These are phyloP conservation scores for Paraphoma sp. DNA, from an alignment of 2,329 filamentous ascomycete species.

Conservation along the genomic window DNA sequence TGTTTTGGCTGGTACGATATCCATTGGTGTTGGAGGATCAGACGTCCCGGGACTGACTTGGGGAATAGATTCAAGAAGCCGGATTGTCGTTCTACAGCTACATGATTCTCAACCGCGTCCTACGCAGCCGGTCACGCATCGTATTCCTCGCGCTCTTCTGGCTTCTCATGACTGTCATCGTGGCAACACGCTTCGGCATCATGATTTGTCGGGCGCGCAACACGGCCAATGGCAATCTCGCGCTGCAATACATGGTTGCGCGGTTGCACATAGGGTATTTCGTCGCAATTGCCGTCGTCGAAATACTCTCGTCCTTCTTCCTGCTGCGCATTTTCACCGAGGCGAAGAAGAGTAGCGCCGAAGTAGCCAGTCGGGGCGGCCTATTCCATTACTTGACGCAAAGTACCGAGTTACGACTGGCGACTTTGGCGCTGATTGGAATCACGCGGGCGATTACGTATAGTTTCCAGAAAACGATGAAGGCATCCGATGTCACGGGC, in stretches of 20 bases:
- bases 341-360: not conserved
- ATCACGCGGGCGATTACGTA: constrained; percentile 1
- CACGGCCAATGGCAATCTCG: not conserved
- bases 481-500: not conserved
- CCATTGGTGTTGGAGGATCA: too few relatives aligned
- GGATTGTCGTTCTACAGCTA: constrained; percentile 6
- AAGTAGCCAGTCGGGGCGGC: not conserved
- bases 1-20: constrained; percentile 5
- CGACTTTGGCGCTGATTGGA: not conserved
- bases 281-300: constrained; percentile 1
- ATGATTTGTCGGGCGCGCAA: constrained; percentile 2
- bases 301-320: constrained; percentile 1
- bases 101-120: constrained; percentile 4
- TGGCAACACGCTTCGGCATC: not conserved
- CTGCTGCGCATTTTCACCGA: not conserved
- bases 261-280: constrained; percentile 4
- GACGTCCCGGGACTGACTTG: too few relatives aligned
- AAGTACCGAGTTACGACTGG: constrained; percentile 1
- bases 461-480: constrained; percentile 3
- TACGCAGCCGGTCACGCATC: not conserved
- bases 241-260: not conserved
- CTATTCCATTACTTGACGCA: constrained; percentile 4
- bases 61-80: constrained; percentile 2
- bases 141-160: constrained; percentile 1
- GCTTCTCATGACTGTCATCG: not conserved